These are phyloP conservation scores for Bjerkandera adusta DNA, from an alignment of 1,284 basidiomycete genomes.

Conservation along the genomic window DNA sequence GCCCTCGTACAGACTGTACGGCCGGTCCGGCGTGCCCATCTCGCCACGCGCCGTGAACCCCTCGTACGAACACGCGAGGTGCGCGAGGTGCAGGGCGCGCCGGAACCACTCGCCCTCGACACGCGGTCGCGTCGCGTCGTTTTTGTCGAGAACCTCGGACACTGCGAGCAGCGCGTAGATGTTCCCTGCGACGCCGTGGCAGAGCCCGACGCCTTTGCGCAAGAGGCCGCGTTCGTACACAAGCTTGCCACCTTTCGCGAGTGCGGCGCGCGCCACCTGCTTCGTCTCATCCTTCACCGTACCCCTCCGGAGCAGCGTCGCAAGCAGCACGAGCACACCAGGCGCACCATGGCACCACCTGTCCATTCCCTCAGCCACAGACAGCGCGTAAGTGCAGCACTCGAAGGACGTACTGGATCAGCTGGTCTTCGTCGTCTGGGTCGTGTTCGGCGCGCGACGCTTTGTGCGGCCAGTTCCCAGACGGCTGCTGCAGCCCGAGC, in stretches of 20 bases:
- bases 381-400: background rate
- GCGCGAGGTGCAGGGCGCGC: conserved; percentile 45
- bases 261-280: conserved; percentile 29
- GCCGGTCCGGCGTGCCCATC: conserved; percentile 46
- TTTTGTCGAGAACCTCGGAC: conserved; percentile 30
- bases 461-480: conserved; percentile 52
- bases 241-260: conserved; percentile 38
- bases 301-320: conserved; percentile 34
- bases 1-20: conserved; percentile 56
- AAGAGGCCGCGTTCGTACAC: conserved; percentile 49
- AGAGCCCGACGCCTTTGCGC: conserved; percentile 53
- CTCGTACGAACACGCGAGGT: conserved; percentile 38
- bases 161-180: conserved; percentile 50
- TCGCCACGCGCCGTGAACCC: conserved; percentile 34
- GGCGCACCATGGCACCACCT: conserved; percentile 62
- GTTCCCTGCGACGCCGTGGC: conserved; percentile 53
- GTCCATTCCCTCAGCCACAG: background rate
- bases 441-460: conserved; percentile 30
- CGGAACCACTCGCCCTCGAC: conserved; percentile 22
- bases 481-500: conserved; percentile 39
- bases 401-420: conserved; percentile 42
- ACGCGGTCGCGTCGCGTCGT: background rate
- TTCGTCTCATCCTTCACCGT: conserved; percentile 1
- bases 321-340: conserved; percentile 45
- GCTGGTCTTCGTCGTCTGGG: conserved; percentile 27